Evolutionary conservation across 768 basidiomycete genomes (phyloP).

Genomic region (Cystobasidium ongulense): DNA sequence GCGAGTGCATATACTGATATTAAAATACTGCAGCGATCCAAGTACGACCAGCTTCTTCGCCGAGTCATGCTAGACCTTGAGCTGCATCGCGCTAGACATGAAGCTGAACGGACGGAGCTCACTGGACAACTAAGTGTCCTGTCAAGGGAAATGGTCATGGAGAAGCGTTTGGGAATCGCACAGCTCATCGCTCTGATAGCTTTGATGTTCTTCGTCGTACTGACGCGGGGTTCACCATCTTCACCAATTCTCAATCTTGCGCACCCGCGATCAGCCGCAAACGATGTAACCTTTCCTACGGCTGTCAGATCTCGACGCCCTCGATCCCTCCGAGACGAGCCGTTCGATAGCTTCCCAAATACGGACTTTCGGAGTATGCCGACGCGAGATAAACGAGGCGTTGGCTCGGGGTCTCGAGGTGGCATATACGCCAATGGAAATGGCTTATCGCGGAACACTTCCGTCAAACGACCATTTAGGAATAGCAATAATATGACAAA

Average conservation of each 20-base stretch:
- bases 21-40: slow-evolving; percentile 53
- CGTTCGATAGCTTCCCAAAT: neutral
- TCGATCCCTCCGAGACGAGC: slow-evolving; percentile 2
- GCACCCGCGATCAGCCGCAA: neutral
- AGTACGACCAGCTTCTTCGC: slow-evolving; percentile 61
- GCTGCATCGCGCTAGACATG: slow-evolving; percentile 57
- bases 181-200: slow-evolving; percentile 75
- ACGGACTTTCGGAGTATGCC: neutral
- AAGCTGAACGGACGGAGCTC: slow-evolving; percentile 63
- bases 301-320: neutral
- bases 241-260: slow-evolving; percentile 37
- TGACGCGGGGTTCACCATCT: slow-evolving; percentile 62
- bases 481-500: slow-evolving; percentile 8
- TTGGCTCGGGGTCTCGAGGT: neutral
- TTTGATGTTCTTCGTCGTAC: slow-evolving; percentile 74
- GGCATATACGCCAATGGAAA: neutral
- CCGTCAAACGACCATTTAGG: neutral
- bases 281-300: neutral
- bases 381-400: neutral
- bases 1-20: neutral
- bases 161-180: slow-evolving; percentile 79
- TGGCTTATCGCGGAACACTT: neutral
- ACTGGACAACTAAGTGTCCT: slow-evolving; percentile 64
- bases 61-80: slow-evolving; percentile 63
- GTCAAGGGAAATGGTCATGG: slow-evolving; percentile 74